These are phyloP conservation scores for Ormosia emarginata DNA, from an alignment of 306 rosid genomes.

Conservation along the genomic window DNA sequence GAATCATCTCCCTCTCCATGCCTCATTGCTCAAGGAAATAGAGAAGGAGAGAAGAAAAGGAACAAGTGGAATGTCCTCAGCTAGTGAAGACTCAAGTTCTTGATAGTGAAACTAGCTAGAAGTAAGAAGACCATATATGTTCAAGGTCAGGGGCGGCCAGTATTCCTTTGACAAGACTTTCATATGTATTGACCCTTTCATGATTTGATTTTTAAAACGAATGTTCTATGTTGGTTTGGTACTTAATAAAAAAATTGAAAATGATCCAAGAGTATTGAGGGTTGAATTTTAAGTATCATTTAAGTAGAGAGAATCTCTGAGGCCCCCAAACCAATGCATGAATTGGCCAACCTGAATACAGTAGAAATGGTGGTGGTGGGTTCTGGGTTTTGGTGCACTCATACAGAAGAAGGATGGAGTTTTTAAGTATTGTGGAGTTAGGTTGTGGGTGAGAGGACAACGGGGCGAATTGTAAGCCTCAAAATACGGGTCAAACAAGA, in stretches of 20 bases:
- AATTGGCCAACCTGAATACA: neutral
- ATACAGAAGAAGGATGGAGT: neutral
- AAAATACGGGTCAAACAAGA: conserved; percentile 93
- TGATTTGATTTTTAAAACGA: conserved; percentile 20
- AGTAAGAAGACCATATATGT: neutral
- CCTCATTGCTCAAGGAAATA: neutral
- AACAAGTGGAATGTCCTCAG: neutral
- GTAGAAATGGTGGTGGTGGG: conserved; percentile 7
- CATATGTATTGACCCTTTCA: neutral
- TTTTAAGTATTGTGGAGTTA: conserved; percentile 29
- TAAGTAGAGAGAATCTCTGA: neutral
- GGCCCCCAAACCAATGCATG: neutral
- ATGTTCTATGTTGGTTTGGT: conserved; percentile 15
- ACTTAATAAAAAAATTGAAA: neutral
- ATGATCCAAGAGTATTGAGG: neutral
- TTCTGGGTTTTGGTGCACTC: conserved; percentile 31
- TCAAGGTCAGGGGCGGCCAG: neutral
- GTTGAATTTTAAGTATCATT: neutral
- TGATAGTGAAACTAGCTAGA: neutral
- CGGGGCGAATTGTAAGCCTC: conserved; percentile 65
- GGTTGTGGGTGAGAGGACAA: conserved; percentile 66
- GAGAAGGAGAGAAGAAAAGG: neutral
- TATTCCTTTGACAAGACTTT: conserved; percentile 10
- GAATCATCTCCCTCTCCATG: neutral
- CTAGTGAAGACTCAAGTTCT: neutral